Base-by-base conservation (phyloP, 192 early-diverging fungal genomes). In the Dissophora ornata region DNA sequence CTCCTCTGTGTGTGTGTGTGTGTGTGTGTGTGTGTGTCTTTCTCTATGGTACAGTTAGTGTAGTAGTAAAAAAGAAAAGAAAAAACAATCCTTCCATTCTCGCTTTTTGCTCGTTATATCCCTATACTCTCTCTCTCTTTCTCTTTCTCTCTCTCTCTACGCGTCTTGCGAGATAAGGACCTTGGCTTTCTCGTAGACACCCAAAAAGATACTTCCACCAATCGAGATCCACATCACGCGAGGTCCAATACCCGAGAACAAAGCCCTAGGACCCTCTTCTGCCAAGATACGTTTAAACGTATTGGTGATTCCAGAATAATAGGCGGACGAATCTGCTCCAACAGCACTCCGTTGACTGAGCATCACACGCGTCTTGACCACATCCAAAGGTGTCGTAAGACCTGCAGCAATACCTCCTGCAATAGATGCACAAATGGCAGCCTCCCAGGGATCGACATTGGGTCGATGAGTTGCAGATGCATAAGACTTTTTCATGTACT, bases 321-420 rank as follows among this genome's bases (percentile, higher is more conserved):
- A 81, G 51, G 63, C 65, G 54, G 85, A 52, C 60, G 79, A 64
- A n/a, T 64, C 81, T 74, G 25, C 49, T 18, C 55, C 66, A 28
- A 40, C 48, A 44, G 42, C 46, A 22, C 46, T 62, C 30, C 90
- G 87, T 26, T 85, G 82, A 7, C 94, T 94, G n/a, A 99, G 83
- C 97, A 99, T 99, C 18, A 97, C 87, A 25, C 97, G 84, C 10
- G 97, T 99, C 83, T 97, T 99, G 57, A 95, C 86, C 0, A 99
- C 96, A 83, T 99, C 97, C 51, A 99, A 82, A 19, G 97, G 97
- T 7, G 97, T 99, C 1, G 97, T 99, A 7, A 92, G 28, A 12
- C 88, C 95, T 2, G 96, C 97, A 0, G 97, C 95, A 21, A 90
- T 86, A 13, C 92, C 97, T 68, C 97, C 97, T 4, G 95, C 89